A percentile compares a stretch with the other conserved stretches of the same genome.
These are phyloP conservation scores for Lipomyces anomalus DNA, from an alignment of 805 yeast species.

Conservation along the genomic window DNA sequence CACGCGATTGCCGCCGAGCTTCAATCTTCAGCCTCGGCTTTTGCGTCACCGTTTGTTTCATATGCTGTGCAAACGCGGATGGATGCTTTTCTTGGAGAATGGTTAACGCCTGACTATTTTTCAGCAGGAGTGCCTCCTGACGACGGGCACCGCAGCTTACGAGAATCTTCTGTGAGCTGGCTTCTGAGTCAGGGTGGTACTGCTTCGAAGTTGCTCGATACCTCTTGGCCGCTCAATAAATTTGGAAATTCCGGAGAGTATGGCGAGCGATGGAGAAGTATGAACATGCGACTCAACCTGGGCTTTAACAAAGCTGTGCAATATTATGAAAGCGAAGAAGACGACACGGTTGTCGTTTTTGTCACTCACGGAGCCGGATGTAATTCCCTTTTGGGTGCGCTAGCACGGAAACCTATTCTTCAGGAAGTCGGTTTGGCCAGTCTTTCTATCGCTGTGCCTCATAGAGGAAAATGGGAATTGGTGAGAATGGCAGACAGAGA, in stretches of 20 bases:
- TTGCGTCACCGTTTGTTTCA: background rate
- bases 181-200: slow-evolving; percentile 13
- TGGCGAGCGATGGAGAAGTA: slow-evolving; percentile 36
- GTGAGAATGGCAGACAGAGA: background rate
- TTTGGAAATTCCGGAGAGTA: slow-evolving; percentile 33
- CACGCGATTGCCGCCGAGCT: slow-evolving; percentile 25
- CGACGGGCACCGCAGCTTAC: slow-evolving; percentile 32
- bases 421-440: slow-evolving; percentile 30
- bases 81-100: slow-evolving; percentile 36
- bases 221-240: slow-evolving; percentile 26
- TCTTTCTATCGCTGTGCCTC: slow-evolving; percentile 25
- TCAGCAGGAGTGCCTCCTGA: slow-evolving; percentile 32
- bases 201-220: slow-evolving; percentile 19
- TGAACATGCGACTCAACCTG: slow-evolving; percentile 32
- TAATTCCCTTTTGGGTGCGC: slow-evolving; percentile 34
- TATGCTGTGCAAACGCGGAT: slow-evolving; percentile 23
- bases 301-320: slow-evolving; percentile 29
- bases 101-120: slow-evolving; percentile 38
- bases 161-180: slow-evolving; percentile 27
- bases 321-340: slow-evolving; percentile 21
- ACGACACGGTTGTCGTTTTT: slow-evolving; percentile 25
- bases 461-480: background rate
- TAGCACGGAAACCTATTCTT: slow-evolving; percentile 31
- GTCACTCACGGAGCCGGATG: slow-evolving; percentile 40
- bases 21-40: background rate